A percentile compares a stretch with the other conserved stretches of the same genome.
phyloP scores from a whole-genome alignment of 192 early-diverging fungal genomes.

The Linnemannia exigua region DNA sequence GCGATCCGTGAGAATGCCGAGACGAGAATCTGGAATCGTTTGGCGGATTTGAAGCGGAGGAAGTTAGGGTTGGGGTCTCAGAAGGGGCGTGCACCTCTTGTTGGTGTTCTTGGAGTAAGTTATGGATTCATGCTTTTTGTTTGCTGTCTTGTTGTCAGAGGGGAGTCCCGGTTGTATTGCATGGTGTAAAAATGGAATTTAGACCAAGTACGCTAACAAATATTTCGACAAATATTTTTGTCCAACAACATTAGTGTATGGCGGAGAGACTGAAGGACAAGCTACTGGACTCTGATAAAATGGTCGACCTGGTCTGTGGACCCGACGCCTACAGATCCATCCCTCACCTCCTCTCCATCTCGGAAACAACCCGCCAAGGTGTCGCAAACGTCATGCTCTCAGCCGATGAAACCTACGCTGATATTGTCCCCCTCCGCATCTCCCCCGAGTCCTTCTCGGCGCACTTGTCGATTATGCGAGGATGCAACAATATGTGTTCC shows the following conservation, averaged over 20 bases:
- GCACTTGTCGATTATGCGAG: slow-evolving; percentile 83
- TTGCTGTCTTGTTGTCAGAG: no score
- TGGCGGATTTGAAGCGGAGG: slow-evolving; percentile 70
- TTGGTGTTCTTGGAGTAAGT: slow-evolving; percentile 79
- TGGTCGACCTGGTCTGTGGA: slow-evolving; percentile 84
- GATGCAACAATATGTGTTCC: slow-evolving; percentile 88
- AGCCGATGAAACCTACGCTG: slow-evolving; percentile 85
- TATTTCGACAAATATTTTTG: neutral
- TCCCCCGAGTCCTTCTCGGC: slow-evolving; percentile 74
- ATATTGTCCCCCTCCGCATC: slow-evolving; percentile 80
- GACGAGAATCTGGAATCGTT: slow-evolving; percentile 77
- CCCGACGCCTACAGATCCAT: slow-evolving; percentile 84
- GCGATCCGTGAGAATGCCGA: slow-evolving; percentile 86
- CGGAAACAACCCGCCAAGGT: slow-evolving; percentile 71
- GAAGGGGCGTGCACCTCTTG: slow-evolving; percentile 70
- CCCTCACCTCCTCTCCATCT: slow-evolving; percentile 78
- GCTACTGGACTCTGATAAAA: slow-evolving; percentile 75
- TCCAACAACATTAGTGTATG: slow-evolving; percentile 71
- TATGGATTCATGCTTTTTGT: neutral
- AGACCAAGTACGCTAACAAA: neutral
- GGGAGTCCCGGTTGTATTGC: no score
- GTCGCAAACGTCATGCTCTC: slow-evolving; percentile 87
- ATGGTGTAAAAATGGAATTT: no score
- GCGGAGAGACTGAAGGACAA: slow-evolving; percentile 82
- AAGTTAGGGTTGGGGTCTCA: slow-evolving; percentile 68